phyloP scores from a whole-genome alignment of 1,139 yeast species.

The Pichia inconspicua region DNA sequence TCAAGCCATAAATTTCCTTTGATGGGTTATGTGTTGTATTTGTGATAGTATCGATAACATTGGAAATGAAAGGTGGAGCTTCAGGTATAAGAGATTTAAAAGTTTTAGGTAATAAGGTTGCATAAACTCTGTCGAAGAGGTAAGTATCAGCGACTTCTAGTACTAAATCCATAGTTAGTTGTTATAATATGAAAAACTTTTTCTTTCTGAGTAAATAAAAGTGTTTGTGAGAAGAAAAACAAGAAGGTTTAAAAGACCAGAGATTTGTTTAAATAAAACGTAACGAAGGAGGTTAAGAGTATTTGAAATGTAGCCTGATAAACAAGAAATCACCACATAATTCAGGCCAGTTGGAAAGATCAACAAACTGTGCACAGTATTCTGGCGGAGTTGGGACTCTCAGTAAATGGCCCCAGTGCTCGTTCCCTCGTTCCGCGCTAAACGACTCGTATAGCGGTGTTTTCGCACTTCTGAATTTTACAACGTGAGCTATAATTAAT shows the following conservation, averaged over 20 bases:
- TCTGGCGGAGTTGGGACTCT: too few species aligned
- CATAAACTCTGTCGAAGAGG: constrained; percentile 64
- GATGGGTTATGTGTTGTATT: constrained; percentile 19
- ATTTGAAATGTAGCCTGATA: not conserved
- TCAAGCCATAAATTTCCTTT: constrained; percentile 34
- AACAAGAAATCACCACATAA: not conserved
- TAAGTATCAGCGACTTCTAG: constrained; percentile 70
- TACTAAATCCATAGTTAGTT: constrained; percentile 68
- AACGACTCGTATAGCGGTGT: not conserved
- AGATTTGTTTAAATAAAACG: not conserved
- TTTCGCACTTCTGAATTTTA: too few species aligned
- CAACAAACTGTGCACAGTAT: not conserved
- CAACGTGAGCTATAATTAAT: too few species aligned
- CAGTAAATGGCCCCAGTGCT: not conserved
- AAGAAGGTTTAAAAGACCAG: not conserved
- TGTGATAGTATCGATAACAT: constrained; percentile 21
- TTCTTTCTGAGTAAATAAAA: not conserved
- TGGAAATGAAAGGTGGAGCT: constrained; percentile 25
- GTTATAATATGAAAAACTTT: not conserved
- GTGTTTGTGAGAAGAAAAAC: not conserved
- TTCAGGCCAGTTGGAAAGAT: not conserved
- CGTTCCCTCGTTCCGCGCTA: not conserved
- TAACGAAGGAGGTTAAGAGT: not conserved
- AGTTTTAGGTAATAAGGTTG: constrained; percentile 47
- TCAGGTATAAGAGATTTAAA: constrained; percentile 33